Evolutionary conservation across 305 asterid genomes (phyloP).

Genomic region (Solanum hybrid): DNA sequence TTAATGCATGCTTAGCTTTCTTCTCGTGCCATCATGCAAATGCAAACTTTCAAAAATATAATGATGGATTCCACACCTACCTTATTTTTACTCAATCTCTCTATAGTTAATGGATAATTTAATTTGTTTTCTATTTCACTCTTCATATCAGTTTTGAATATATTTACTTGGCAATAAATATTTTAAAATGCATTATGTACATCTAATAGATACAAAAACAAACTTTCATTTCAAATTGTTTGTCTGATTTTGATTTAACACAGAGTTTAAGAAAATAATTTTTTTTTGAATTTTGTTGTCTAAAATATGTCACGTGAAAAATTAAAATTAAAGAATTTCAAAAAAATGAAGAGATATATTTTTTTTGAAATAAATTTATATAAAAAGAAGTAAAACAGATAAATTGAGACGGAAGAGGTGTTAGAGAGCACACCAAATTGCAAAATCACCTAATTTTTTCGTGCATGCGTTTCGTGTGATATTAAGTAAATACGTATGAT

Average conservation of each 20-base stretch:
- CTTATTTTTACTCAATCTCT: not conserved
- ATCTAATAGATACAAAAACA: not conserved
- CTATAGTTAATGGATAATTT: not conserved
- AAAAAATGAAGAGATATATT: not conserved
- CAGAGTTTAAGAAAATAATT: not conserved
- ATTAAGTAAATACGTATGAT: not conserved
- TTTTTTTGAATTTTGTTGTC: rapidly evolving
- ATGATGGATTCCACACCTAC: not conserved
- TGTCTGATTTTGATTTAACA: not conserved
- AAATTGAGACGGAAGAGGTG: not conserved
- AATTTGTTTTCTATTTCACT: not conserved
- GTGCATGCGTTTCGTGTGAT: not conserved
- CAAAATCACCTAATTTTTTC: not conserved
- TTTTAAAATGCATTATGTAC: not conserved
- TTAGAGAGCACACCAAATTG: not conserved
- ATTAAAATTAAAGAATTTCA: not conserved
- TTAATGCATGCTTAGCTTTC: not conserved
- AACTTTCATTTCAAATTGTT: not conserved
- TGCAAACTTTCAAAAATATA: not conserved
- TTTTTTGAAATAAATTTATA: not conserved
- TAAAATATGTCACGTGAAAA: not conserved
- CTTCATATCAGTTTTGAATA: not conserved
- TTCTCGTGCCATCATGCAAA: slow-evolving; percentile 1
- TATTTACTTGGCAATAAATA: not conserved
- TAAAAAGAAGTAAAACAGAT: not conserved